Evolutionary conservation across 2,329 filamentous ascomycete genomes (phyloP).

Genomic region (Sporothrix curviconia): DNA sequence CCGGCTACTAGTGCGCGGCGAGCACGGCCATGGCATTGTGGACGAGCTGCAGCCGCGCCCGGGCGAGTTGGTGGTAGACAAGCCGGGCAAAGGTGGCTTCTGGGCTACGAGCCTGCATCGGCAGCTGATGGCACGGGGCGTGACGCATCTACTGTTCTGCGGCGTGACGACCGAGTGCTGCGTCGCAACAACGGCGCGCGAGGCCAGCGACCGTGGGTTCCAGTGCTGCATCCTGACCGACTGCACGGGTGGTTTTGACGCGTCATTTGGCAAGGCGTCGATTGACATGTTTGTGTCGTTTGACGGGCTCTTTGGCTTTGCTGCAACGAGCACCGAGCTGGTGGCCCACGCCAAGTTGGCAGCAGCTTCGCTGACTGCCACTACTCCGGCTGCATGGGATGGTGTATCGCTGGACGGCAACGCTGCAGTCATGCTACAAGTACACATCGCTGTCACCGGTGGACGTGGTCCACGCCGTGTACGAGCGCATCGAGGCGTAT

Average conservation of each 20-base stretch:
- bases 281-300: constrained; percentile 45
- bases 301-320: constrained; percentile 46
- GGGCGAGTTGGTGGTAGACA: constrained; percentile 50
- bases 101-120: constrained; percentile 51
- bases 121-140: constrained; percentile 44
- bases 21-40: constrained; percentile 49
- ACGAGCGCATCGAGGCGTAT: constrained; percentile 43
- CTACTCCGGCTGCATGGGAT: constrained; percentile 10
- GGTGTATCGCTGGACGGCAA: constrained; percentile 2
- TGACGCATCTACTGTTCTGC: constrained; percentile 52
- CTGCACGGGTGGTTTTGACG: constrained; percentile 43
- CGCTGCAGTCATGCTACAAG: constrained; percentile 12
- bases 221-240: constrained; percentile 49
- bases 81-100: constrained; percentile 53
- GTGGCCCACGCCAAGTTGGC: constrained; percentile 20
- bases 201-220: constrained; percentile 55
- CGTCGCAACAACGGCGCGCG: constrained; percentile 48
- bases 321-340: constrained; percentile 36
- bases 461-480: constrained; percentile 20
- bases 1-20: constrained; percentile 45
- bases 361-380: constrained; percentile 1
- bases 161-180: constrained; percentile 54
- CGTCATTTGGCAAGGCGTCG: constrained; percentile 37
- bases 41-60: constrained; percentile 45
- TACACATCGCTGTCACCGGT: constrained; percentile 1